Evolutionary conservation across 108 stramenopile genomes (phyloP).

Genomic region (Fragilariopsis cylindrus): DNA sequence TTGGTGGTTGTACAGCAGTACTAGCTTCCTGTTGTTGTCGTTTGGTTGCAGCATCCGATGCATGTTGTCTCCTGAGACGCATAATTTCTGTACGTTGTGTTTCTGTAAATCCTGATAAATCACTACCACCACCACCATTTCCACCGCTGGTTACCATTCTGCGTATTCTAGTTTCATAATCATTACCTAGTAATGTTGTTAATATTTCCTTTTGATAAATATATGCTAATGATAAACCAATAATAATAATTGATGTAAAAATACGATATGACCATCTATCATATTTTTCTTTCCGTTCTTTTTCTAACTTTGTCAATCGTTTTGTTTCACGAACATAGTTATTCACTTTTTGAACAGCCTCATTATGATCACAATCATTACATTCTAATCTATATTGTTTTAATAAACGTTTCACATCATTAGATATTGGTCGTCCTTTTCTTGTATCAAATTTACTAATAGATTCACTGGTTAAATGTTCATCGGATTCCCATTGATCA

Average conservation of each 20-base stretch:
- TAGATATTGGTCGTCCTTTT: not conserved
- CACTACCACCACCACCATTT: not conserved
- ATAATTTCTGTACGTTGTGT: not conserved
- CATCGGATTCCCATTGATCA: conserved; percentile 22
- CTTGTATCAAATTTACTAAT: conserved; percentile 8
- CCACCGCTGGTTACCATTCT: too few species aligned
- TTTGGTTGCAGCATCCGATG: not conserved
- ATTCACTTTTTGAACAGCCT: conserved; percentile 11
- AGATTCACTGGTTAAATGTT: conserved; percentile 6
- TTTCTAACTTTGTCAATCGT: not conserved
- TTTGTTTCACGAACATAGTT: conserved; percentile 10
- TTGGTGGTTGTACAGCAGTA: not conserved
- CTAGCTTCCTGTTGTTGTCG: not conserved
- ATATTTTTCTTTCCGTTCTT: not conserved
- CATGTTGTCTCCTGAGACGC: not conserved
- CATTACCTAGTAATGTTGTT: too few species aligned
- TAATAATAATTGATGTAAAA: not conserved
- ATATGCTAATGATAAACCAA: not conserved
- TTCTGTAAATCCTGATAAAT: not conserved
- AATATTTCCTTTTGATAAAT: not conserved
- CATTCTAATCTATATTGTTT: conserved; percentile 12
- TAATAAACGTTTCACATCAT: not conserved
- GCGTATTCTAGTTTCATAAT: too few species aligned
- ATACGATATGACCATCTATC: not conserved
- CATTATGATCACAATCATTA: conserved; percentile 12